Percentiles rank a stretch among this genome's conserved stretches.
Conservation (phyloP, 2,329 filamentous ascomycete species). For the Botrytis deweyae region DNA sequence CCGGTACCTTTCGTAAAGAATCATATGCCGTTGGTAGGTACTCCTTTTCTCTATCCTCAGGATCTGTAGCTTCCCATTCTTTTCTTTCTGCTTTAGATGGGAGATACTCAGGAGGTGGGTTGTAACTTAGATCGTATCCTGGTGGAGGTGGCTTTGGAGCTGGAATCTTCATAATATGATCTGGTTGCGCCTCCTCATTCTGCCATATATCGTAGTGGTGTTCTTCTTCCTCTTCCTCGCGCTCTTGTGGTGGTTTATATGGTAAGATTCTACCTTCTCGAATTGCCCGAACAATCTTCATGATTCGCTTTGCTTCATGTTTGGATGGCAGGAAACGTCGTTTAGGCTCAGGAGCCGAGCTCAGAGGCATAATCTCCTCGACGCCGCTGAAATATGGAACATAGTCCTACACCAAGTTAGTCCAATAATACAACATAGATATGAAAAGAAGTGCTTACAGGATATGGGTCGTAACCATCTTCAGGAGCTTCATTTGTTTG, state of each 20-base stretch:
- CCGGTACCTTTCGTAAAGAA: conserved; percentile 86
- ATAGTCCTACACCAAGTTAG: conserved; percentile 58
- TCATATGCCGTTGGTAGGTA: conserved; percentile 82
- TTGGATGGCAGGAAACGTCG: conserved; percentile 94
- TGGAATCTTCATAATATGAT: conserved; percentile 91
- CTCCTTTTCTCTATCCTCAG: conserved; percentile 86
- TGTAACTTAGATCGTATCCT: conserved; percentile 94
- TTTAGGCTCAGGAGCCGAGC: conserved; percentile 92
- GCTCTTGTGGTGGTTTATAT: conserved; percentile 72
- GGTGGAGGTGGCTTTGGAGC: conserved; percentile 92
- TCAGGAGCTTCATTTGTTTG: conserved; percentile 86
- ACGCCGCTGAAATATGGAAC: conserved; percentile 93
- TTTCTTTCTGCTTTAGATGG: conserved; percentile 81
- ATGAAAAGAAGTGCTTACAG: conserved; percentile 50
- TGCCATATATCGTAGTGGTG: conserved; percentile 86
- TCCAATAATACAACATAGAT: conserved; percentile 24
- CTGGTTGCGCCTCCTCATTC: conserved; percentile 77
- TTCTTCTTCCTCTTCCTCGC: conserved; percentile 71
- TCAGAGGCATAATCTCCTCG: conserved; percentile 90
- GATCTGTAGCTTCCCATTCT: conserved; percentile 80
- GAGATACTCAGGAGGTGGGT: conserved; percentile 91
- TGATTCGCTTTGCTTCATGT: conserved; percentile 92
- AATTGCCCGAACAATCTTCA: conserved; percentile 96
- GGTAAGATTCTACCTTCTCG: conserved; percentile 91
- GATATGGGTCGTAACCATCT: conserved; percentile 90